Conservation (phyloP, 768 basidiomycete genomes). For the Russula olivacea region DNA sequence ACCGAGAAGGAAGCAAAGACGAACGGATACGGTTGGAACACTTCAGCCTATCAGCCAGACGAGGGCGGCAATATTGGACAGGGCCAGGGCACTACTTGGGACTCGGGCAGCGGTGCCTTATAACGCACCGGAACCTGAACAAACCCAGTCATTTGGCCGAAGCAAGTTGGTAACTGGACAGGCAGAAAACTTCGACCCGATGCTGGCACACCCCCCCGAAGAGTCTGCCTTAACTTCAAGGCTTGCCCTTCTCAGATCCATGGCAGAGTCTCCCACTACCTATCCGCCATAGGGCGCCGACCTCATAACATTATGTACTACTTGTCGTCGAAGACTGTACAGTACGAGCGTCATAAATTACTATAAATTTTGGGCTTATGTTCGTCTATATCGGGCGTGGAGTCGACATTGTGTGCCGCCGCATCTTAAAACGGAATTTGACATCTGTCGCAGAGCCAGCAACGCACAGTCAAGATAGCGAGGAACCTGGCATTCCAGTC, state of each 20-base stretch:
- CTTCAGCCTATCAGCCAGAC: constrained; percentile 22
- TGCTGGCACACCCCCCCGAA: neutral
- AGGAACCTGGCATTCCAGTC: too few species aligned
- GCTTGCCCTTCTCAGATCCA: constrained; percentile 18
- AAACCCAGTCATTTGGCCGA: constrained; percentile 28
- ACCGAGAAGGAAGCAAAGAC: constrained; percentile 18
- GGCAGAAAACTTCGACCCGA: neutral
- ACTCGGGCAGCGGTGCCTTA: neutral
- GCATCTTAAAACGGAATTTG: neutral
- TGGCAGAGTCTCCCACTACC: neutral
- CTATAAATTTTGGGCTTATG: neutral
- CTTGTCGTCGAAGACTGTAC: neutral
- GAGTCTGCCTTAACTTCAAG: constrained; percentile 13
- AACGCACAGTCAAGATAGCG: neutral
- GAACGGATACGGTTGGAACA: constrained; percentile 1
- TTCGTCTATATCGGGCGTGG: neutral
- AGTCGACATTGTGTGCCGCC: neutral
- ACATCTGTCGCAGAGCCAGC: neutral
- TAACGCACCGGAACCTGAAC: constrained; percentile 10
- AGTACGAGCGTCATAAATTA: neutral
- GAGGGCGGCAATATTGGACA: constrained; percentile 22
- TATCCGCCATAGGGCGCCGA: neutral
- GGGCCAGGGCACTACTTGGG: constrained; percentile 23
- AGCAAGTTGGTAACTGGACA: constrained; percentile 24
- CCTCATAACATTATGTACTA: neutral